A percentile compares a stretch with the other conserved stretches of the same genome.
Evolutionary conservation across 1,139 yeast species (phyloP).

Genomic region (Yarrowia galli): DNA sequence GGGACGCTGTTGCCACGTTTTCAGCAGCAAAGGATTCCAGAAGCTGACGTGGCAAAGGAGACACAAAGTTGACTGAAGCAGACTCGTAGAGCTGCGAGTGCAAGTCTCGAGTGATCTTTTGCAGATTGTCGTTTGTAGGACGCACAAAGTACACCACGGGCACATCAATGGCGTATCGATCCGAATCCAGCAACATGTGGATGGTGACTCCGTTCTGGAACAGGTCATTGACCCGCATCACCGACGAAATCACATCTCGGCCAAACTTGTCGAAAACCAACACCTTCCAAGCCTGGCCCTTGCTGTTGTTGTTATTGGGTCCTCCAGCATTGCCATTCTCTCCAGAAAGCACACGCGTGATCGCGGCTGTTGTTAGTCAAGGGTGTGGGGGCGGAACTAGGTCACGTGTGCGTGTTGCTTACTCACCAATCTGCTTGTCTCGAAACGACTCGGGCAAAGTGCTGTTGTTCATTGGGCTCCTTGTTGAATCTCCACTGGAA

Average conservation of each 20-base stretch:
- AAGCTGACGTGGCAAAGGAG: slow-evolving; percentile 74
- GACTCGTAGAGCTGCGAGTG: slow-evolving; percentile 76
- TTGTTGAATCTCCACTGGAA: not conserved
- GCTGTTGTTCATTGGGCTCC: slow-evolving; percentile 1
- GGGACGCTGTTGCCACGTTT: slow-evolving; percentile 70
- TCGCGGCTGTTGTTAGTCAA: slow-evolving; percentile 52
- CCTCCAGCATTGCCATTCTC: slow-evolving; percentile 29
- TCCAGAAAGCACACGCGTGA: slow-evolving; percentile 84
- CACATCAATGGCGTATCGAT: slow-evolving; percentile 83
- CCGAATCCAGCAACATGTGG: slow-evolving; percentile 73
- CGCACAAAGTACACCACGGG: slow-evolving; percentile 92
- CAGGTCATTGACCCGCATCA: slow-evolving; percentile 87
- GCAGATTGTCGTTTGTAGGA: slow-evolving; percentile 80
- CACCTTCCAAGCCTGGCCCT: slow-evolving; percentile 73
- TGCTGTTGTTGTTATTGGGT: slow-evolving; percentile 19
- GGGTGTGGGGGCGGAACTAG: not conserved
- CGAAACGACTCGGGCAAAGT: slow-evolving; percentile 43
- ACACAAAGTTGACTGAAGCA: slow-evolving; percentile 84
- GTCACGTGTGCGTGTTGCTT: not conserved
- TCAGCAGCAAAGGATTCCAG: slow-evolving; percentile 89
- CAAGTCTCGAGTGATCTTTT: slow-evolving; percentile 73
- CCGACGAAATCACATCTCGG: slow-evolving; percentile 85
- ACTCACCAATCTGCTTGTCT: slow-evolving; percentile 55
- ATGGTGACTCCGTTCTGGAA: slow-evolving; percentile 89
- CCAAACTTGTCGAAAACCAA: slow-evolving; percentile 81